Base-by-base conservation (phyloP, 208 protist genomes). In the Phytomonas francai region DNA sequence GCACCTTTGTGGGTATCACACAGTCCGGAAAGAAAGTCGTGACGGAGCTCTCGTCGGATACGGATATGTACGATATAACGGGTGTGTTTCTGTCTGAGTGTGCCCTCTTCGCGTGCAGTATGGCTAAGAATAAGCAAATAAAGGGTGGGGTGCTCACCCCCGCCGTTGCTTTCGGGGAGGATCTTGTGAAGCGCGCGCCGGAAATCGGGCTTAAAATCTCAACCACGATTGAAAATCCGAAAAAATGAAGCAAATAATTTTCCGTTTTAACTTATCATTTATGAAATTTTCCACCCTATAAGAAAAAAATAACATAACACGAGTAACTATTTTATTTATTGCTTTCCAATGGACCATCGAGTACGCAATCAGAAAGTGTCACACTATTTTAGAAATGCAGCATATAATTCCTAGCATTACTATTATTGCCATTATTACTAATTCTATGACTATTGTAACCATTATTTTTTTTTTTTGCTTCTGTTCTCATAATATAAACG, bases 61-160 rank as follows among this genome's bases (percentile, higher is more conserved):
- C 67, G 16, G 88, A 94, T 59, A 79, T 76, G 77, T 96, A 96
- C 73, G 81, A 83, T 34, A 78, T 74, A 51, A 94, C 84, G 9
- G 88, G 68, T 33, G 39, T 90, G 34, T 89, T 87, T 67, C 78
- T 90, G 31, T 70, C 51, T 7, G 84, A 90, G 74, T 76, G 79
- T 42, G 90, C 88, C 25, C 65, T 90, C 65, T 79, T 72, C 54
- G 58, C 77, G 25, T 30, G 85, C 33, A 51, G 62, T 33, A 67
- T 87, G 65, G 68, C 68, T n/a, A 74, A 78, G 30, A 68, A 79
- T 39, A 71, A 76, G 5, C 72, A 57, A 33, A 45, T 90, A 60
- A 72, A 72, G 39, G 72, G 73, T 30, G 90, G 90, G 42, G 84
- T 91, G 30, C 66, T 91, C 30, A 96, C 90, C 0, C 83, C 88